Evolutionary conservation across 108 stramenopile species (phyloP), one percentile per base, ranked within the genome.

Genomic region (Cyclotella cryptica): DNA sequence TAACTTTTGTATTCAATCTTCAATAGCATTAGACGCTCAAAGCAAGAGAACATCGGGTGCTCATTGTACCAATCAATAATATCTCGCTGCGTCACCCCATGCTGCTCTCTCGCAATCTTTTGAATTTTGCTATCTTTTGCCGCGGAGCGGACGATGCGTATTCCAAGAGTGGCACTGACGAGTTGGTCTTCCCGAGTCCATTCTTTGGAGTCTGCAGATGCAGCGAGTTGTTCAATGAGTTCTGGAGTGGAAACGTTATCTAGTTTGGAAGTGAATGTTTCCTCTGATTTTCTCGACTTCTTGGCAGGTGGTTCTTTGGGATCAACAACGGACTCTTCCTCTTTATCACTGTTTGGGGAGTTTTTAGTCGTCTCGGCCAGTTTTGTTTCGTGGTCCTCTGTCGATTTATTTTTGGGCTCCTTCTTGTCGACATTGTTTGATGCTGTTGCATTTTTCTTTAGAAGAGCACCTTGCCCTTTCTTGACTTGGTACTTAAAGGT

Each of bases 1-100:
- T 45, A 69, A 35, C 68, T 69, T 51, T 69, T 69, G 21, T 44
- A 30, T 51, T 69, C 68, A 39, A 69, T 69, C n/a, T 69, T 69
- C 8, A 12, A n/a, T 10, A 69, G 49, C 68, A 69, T 69, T 8
- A 54, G 17, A 24, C 52, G 26, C 35, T 69, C 68, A 53, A 45
- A 69, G 47, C 53, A 27, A 28, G 21, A 21, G 17, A 53, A 69
- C 18, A 52, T 12, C 11, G 42, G 27, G n/a, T 51, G 30, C 7
- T 30, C 35, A 53, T 69, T 69, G 46, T 45, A 52, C 68, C 68
- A 69, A 53, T 69, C 68, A 10, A 69, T 39, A 13, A 69, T 69
- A 24, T 69, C 51, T 12, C 68, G 49, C 29, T 52, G 68, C 4
- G 68, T 49, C 6, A 69, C 52, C n/a, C 68, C 68, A 51, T 53